Evolutionary conservation across 2,329 filamentous ascomycete genomes (phyloP), one percentile per base, ranked within the genome.

Genomic region (Pseudogymnoascus sp.): DNA sequence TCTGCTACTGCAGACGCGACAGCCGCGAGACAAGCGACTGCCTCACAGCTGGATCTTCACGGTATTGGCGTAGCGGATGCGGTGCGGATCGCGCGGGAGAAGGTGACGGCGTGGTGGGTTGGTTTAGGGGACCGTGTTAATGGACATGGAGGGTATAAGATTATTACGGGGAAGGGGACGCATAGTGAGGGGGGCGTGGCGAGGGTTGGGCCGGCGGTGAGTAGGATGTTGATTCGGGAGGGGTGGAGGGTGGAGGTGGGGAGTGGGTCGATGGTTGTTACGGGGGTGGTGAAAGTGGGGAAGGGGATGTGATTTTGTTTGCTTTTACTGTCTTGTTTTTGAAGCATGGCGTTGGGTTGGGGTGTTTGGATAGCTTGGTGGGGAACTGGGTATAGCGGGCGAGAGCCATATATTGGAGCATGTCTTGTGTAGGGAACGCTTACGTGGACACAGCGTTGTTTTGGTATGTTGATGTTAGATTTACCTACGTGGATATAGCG

Each of bases 221-320:
- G 83, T 56, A 87, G 85, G 70, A 87, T 86, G 71, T 77, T 97
- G 44, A 80, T 86, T 40, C 81, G 84, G 50, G 90, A 93, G 65
- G 92, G 92, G 0, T 97, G 93, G 93, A 91, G 84, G 72, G 79
- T 94, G 35, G 84, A 91, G 72, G 81, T 89, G 50, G 82, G 85
- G 47, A 86, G 84, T 28, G 92, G 92, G 0, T 82, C 84, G 38
- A 82, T 93, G 70, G 76, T 86, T 60, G 84, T 97, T 14, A 85
- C 78, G 10, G 92, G 92, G 0, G 72, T 77, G 61, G 75, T 72
- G 25, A 75, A 70, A 18, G 64, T 61, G 56, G 61, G 50, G 44
- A 62, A 63, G 33, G 35, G 56, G 60, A 61, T 61, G 35, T 56
- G 50, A 56, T 16, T 53, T 53, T 6, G 8, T 31, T 31, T 31